Evolutionary conservation across 345 rosid genomes (phyloP).

Genomic region (Noccaea bulbosa): DNA sequence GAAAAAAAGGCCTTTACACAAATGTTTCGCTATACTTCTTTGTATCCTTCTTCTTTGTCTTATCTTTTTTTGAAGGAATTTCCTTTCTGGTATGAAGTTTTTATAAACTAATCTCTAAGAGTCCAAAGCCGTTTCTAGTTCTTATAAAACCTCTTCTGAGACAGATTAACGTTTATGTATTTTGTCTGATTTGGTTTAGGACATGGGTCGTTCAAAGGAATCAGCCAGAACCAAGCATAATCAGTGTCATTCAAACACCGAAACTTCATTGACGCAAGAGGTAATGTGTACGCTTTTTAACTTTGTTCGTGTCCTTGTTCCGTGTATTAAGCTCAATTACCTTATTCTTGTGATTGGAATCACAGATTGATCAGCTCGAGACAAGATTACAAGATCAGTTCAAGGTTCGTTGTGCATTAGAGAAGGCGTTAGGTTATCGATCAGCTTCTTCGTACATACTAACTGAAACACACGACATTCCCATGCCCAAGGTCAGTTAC

Average conservation of each 20-base stretch:
- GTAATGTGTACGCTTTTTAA: slow-evolving; percentile 40
- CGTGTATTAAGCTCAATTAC: background rate
- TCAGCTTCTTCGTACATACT: slow-evolving; percentile 45
- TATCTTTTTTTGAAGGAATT: slow-evolving; percentile 11
- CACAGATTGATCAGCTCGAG: slow-evolving; percentile 85
- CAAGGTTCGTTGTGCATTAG: slow-evolving; percentile 71
- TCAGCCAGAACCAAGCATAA: slow-evolving; percentile 53
- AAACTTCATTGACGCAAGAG: slow-evolving; percentile 81
- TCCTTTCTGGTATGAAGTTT: slow-evolving; percentile 21
- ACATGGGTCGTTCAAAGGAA: slow-evolving; percentile 56
- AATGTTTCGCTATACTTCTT: slow-evolving; percentile 36
- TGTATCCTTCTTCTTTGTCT: slow-evolving; percentile 42
- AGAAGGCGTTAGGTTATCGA: slow-evolving; percentile 80
- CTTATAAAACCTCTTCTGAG: slow-evolving; percentile 31
- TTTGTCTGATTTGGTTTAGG: slow-evolving; percentile 54
- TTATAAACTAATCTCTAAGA: slow-evolving; percentile 22
- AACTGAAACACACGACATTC: slow-evolving; percentile 42
- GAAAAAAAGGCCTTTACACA: slow-evolving; percentile 31
- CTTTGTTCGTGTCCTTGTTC: slow-evolving; percentile 18
- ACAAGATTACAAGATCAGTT: slow-evolving; percentile 79
- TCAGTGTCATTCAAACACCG: slow-evolving; percentile 47
- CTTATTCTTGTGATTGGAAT: slow-evolving; percentile 22
- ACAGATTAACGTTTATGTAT: slow-evolving; percentile 20
- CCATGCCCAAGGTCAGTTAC: slow-evolving; percentile 69
- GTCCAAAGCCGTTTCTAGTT: slow-evolving; percentile 23